phyloP scores from a whole-genome alignment of 345 rosid genomes.

The Kernera saxatilis region DNA sequence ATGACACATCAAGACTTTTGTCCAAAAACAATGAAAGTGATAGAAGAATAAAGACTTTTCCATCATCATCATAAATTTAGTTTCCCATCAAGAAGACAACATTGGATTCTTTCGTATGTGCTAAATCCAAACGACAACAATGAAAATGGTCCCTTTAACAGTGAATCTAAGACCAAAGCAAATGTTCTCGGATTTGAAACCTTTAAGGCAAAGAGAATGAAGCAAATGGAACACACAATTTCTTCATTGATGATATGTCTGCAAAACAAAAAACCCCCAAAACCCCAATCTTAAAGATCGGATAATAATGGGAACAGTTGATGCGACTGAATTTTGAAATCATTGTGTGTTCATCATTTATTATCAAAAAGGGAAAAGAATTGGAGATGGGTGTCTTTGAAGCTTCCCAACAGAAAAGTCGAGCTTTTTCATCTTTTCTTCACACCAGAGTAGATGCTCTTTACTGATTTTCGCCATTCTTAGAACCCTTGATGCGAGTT shows the following conservation, averaged over 20 bases:
- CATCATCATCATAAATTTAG: slow-evolving; percentile 13
- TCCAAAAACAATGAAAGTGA: slow-evolving; percentile 27
- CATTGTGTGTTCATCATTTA: slow-evolving; percentile 18
- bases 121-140: slow-evolving; percentile 20
- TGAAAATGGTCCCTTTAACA: slow-evolving; percentile 6
- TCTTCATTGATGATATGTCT: slow-evolving; percentile 1
- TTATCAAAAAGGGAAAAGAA: slow-evolving; percentile 75
- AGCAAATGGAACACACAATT: slow-evolving; percentile 2
- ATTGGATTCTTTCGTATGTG: slow-evolving; percentile 31
- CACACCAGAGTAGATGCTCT: slow-evolving; percentile 89
- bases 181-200: background rate
- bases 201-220: background rate
- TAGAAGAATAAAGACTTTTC: slow-evolving; percentile 13
- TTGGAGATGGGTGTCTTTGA: slow-evolving; percentile 73
- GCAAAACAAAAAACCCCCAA: background rate
- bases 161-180: slow-evolving; percentile 12
- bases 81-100: slow-evolving; percentile 25
- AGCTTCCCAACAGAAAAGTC: slow-evolving; percentile 52
- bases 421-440: slow-evolving; percentile 88
- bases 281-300: background rate
- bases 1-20: slow-evolving; percentile 6
- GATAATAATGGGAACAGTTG: background rate
- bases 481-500: slow-evolving; percentile 59
- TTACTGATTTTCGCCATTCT: slow-evolving; percentile 65
- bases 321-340: background rate